Percentiles rank a stretch among this genome's conserved stretches.
Conservation (phyloP, 1,139 yeast species). For the Suhomyces terraborum region DNA sequence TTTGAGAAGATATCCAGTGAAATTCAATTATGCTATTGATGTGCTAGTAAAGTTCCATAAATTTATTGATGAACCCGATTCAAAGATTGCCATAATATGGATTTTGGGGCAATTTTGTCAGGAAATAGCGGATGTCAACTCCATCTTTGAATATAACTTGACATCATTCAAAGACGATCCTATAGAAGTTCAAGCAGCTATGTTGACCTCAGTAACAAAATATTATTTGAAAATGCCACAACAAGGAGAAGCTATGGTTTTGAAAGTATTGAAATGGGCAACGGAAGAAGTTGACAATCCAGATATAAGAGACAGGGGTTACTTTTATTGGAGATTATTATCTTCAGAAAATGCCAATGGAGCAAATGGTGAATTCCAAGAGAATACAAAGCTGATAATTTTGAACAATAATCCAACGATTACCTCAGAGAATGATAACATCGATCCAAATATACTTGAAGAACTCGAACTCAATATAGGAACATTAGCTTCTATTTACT, state of each 20-base stretch:
- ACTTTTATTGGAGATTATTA: constrained; percentile 80
- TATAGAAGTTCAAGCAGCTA: constrained; percentile 70
- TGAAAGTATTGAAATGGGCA: constrained; percentile 64
- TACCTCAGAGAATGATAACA: constrained; percentile 64
- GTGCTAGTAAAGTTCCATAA: constrained; percentile 47
- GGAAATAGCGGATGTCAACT: constrained; percentile 48
- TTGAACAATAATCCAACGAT: constrained; percentile 65
- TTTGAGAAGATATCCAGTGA: constrained; percentile 68
- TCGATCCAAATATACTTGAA: constrained; percentile 71
- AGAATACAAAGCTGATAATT: constrained; percentile 56
- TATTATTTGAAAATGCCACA: constrained; percentile 61
- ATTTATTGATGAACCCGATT: constrained; percentile 70
- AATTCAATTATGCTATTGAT: constrained; percentile 40
- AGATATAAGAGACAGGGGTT: constrained; percentile 84
- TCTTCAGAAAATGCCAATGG: constrained; percentile 45
- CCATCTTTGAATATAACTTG: constrained; percentile 49
- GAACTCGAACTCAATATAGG: constrained; percentile 86
- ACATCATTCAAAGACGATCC: constrained; percentile 59
- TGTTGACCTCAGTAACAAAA: constrained; percentile 75
- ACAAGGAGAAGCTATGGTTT: constrained; percentile 57
- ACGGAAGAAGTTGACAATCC: constrained; percentile 78
- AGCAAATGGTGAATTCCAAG: constrained; percentile 34
- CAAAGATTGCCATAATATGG: constrained; percentile 82
- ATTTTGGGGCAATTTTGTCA: constrained; percentile 73
- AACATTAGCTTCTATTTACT: constrained; percentile 76